A percentile compares a stretch with the other conserved stretches of the same genome.
These are phyloP conservation scores for Sphagnum contortum DNA, from an alignment of 225 moss, liverwort and hornwort species.

Conservation along the genomic window DNA sequence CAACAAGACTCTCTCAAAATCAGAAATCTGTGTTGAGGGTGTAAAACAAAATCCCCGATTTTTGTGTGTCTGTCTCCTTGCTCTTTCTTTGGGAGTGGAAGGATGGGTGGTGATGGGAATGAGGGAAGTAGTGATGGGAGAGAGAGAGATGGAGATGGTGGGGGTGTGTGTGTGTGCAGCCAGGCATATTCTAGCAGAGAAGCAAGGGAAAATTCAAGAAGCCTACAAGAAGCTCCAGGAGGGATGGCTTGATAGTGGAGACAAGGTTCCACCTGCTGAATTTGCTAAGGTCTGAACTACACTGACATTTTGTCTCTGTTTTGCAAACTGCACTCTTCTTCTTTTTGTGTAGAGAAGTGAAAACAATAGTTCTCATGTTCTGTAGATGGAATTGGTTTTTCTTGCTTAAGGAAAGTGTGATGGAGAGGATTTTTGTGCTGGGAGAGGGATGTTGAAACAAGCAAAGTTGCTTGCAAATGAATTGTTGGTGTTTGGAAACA, in stretches of 20 bases:
- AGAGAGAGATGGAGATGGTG: background rate
- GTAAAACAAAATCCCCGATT: background rate
- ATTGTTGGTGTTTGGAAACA: constrained; percentile 10
- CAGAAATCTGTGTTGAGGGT: no score
- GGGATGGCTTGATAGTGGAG: constrained; percentile 95
- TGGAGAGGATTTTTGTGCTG: no score
- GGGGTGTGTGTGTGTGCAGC: constrained; percentile 27
- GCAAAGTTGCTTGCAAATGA: no score
- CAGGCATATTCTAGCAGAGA: constrained; percentile 85
- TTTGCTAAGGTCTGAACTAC: constrained; percentile 71
- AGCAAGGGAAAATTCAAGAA: constrained; percentile 97
- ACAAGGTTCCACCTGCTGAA: constrained; percentile 96
- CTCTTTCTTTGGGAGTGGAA: background rate
- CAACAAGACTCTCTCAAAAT: no score
- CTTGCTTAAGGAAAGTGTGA: no score
- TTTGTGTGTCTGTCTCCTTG: background rate
- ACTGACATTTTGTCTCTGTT: background rate
- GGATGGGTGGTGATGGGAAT: background rate
- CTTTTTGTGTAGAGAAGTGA: no score
- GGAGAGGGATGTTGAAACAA: no score
- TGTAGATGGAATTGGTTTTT: no score
- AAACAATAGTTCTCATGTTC: no score
- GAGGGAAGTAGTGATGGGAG: background rate
- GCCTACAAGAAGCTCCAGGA: constrained; percentile 97
- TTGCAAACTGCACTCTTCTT: no score